Evolutionary conservation across 2,329 filamentous ascomycete species (phyloP), one percentile per base, ranked within the genome.

Genomic region (Xylariaceae sp.): DNA sequence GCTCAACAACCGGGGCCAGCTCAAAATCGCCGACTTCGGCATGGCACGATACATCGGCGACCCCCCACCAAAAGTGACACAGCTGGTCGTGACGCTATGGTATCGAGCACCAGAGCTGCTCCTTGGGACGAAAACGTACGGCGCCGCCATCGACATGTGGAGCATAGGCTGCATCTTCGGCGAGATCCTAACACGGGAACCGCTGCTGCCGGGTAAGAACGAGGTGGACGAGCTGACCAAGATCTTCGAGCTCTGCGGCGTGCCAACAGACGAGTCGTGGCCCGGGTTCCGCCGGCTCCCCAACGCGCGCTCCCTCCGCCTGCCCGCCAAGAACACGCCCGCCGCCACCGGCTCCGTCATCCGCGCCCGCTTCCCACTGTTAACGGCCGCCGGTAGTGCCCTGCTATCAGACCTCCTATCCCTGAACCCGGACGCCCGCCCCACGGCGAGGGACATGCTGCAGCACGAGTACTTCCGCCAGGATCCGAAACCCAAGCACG

Each of bases 1-100:
- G 44, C 87, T 99, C 73, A 95, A 90, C 76, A 97, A 97, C 75
- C 88, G 91, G 43, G 94, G 94, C 43, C 86, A 88, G 69, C 86
- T 99, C 71, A 96, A 96, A 72, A 86, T 99, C 60, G 94, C 94
- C 56, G 94, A 99, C 72, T 99, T 99, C 68, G 94, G 94, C 70
- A 96, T 99, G 90, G 92, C 94, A 3, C 83, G 94, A 26, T 94
- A 94, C 73, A 88, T 88, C 52, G 88, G 88, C 47, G 84, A 89
- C 62, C 91, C 92, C 3, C 78, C 85, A 0, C 80, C 85, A 1
- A 87, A 88, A 58, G 80, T 97, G 56, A 97, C 94, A 2, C 88
- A 92, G 68, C 82, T 97, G 44, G 94, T 99, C 58, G 92, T 97
- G 16, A 99, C 94, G 6, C 80, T 99, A 6, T 99, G 94, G 94